Conservation (phyloP, 2,329 filamentous ascomycete species). For the Didymosphaeria variabile region DNA sequence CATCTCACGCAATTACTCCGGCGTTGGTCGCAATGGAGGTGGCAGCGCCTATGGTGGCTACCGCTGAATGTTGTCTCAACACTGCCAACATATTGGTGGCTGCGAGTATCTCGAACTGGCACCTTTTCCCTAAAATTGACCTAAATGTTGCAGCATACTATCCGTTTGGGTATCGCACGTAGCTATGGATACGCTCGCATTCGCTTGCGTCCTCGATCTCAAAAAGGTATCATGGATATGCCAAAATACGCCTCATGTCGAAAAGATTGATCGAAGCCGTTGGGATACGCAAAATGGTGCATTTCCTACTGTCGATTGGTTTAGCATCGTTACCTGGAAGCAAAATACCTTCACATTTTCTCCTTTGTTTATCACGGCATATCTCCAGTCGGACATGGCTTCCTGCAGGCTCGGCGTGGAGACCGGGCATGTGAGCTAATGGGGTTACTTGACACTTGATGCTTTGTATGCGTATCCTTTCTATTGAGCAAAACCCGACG, state of each 20-base stretch:
- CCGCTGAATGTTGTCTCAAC: constrained; percentile 28
- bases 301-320: constrained; percentile 36
- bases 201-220: constrained; percentile 40
- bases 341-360: constrained; percentile 32
- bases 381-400: constrained; percentile 25
- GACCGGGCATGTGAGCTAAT: constrained; percentile 16
- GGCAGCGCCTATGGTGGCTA: constrained; percentile 37
- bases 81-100: neutral
- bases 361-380: constrained; percentile 47
- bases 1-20: constrained; percentile 43
- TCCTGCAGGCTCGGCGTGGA: constrained; percentile 27
- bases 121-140: constrained; percentile 10
- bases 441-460: constrained; percentile 31
- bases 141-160: constrained; percentile 33
- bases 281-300: constrained; percentile 41
- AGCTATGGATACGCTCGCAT: constrained; percentile 27
- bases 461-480: constrained; percentile 35
- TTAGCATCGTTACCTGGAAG: constrained; percentile 37
- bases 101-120: neutral
- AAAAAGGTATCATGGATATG: constrained; percentile 45
- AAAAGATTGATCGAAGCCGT: constrained; percentile 39
- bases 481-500: constrained; percentile 24
- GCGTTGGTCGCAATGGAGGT: constrained; percentile 31
- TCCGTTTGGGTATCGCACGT: constrained; percentile 41
- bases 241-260: constrained; percentile 42